Evolutionary conservation across 2,329 filamentous ascomycete species (phyloP).

Genomic region (Fusarium denticulatum): DNA sequence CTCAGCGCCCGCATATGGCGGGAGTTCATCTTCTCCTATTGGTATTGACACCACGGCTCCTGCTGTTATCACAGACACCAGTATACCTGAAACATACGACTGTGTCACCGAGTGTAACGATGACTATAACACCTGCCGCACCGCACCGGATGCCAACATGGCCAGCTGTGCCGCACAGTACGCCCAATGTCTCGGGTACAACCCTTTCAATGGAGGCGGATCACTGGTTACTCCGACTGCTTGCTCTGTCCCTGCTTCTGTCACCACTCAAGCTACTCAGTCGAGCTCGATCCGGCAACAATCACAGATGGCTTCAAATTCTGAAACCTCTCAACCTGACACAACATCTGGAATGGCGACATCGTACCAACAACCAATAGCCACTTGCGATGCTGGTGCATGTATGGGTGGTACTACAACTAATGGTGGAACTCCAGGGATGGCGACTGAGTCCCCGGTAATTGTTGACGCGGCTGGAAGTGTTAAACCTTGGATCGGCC

Average conservation of each 20-base stretch:
- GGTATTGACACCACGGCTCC: not conserved
- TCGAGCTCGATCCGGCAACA: not conserved
- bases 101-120: not conserved
- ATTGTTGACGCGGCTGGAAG: not conserved
- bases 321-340: not conserved
- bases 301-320: not conserved
- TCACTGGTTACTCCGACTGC: conserved; percentile 1
- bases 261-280: not conserved
- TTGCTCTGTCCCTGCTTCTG: not conserved
- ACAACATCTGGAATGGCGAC: not conserved
- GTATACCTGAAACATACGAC: conserved; percentile 1
- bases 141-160: not conserved
- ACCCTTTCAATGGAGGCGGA: conserved; percentile 2
- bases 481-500: not conserved
- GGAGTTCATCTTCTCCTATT: not conserved
- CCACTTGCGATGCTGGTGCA: not conserved
- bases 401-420: not conserved
- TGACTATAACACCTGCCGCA: not conserved
- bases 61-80: not conserved
- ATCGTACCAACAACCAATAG: not conserved
- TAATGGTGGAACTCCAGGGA: not conserved
- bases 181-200: conserved; percentile 5
- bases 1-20: not conserved
- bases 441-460: not conserved
- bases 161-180: conserved; percentile 1